These are phyloP conservation scores for Centaurea solstitialis DNA, from an alignment of 129 eudicot genomes.

Conservation along the genomic window DNA sequence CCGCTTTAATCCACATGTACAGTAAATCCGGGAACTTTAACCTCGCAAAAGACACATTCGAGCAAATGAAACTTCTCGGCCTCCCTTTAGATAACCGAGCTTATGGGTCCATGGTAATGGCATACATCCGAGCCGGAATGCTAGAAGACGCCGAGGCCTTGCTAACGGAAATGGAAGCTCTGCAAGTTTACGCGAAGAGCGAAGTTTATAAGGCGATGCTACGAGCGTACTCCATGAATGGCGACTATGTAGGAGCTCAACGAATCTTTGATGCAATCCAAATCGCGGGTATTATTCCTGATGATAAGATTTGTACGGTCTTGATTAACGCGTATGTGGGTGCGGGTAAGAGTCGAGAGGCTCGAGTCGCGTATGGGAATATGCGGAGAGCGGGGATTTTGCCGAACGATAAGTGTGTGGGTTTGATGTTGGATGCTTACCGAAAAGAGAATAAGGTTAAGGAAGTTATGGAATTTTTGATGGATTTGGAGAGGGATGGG, in stretches of 20 bases:
- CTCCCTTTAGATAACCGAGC: conserved; percentile 71
- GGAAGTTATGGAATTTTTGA: conserved; percentile 68
- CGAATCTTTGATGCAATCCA: conserved; percentile 83
- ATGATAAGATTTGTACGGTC: conserved; percentile 68
- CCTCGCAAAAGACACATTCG: conserved; percentile 64
- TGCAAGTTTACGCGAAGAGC: conserved; percentile 69
- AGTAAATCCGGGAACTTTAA: conserved; percentile 80
- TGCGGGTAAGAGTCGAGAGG: conserved; percentile 74
- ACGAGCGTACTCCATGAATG: conserved; percentile 86
- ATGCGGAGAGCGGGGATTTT: conserved; percentile 66
- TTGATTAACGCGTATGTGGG: conserved; percentile 76
- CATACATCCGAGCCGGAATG: conserved; percentile 78
- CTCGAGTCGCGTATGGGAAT: conserved; percentile 71
- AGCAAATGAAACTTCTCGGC: conserved; percentile 74
- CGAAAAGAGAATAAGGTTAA: conserved; percentile 67
- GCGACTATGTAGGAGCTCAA: conserved; percentile 82
- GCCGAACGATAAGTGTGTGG: conserved; percentile 78
- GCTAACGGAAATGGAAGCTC: conserved; percentile 72
- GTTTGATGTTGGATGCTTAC: conserved; percentile 67
- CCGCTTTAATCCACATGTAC: conserved; percentile 91
- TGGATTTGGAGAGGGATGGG: conserved; percentile 68
- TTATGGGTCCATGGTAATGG: conserved; percentile 94
- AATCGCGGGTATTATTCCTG: conserved; percentile 75
- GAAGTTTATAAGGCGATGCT: conserved; percentile 93
- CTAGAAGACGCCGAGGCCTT: conserved; percentile 53